Evolutionary conservation across 2,329 filamentous ascomycete genomes (phyloP), one percentile per base, ranked within the genome.

Genomic region (Penicillium corylophilum): DNA sequence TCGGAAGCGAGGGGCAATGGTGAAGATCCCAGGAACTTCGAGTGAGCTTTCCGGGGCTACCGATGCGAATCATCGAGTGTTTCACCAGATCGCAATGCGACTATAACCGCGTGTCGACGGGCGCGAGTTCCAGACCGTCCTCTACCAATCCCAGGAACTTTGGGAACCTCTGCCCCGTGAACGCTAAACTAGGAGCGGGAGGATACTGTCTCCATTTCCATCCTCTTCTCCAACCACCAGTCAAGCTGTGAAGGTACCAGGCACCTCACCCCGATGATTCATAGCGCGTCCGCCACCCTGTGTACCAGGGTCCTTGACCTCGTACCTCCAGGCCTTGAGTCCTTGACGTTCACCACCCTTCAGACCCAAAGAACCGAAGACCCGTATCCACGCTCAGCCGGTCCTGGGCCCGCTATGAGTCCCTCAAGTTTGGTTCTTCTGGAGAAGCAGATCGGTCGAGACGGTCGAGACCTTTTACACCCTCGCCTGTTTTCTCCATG

Each of bases 1-100:
- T 69, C 66, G 64, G 65, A 67, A 69, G 62, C 63, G 57, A 60
- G 59, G 58, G 60, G 58, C 53, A 60, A 57, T 53, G 40, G 39
- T 48, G 31, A 53, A 46, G 45, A 53, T 52, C 49, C 50, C 53
- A 59, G 54, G 59, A 59, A 59, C 52, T 28, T 28, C 26, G 51
- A 22, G 6, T 15, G 20, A n/a, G 26, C 43, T 48, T 63, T 62
- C 60, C 59, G 60, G 59, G 53, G 41, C 53, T 57, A 62, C 60
- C 60, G 59, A 61, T 56, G 56, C 56, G 54, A 61, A 61, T 61
- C 57, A 58, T 58, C 24, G 33, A 36, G 33, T 20, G 60, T 63
- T 63, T 62, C 59, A 63, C 59, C 55, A 62, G 52, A 61, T 59
- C 48, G 46, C 46, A 18, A 38, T 46, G 46, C 46, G 28, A 52